A percentile compares a stretch with the other conserved stretches of the same genome.
These are phyloP conservation scores for Tephrocybe sp. DNA, from an alignment of 768 basidiomycete species.

Conservation along the genomic window DNA sequence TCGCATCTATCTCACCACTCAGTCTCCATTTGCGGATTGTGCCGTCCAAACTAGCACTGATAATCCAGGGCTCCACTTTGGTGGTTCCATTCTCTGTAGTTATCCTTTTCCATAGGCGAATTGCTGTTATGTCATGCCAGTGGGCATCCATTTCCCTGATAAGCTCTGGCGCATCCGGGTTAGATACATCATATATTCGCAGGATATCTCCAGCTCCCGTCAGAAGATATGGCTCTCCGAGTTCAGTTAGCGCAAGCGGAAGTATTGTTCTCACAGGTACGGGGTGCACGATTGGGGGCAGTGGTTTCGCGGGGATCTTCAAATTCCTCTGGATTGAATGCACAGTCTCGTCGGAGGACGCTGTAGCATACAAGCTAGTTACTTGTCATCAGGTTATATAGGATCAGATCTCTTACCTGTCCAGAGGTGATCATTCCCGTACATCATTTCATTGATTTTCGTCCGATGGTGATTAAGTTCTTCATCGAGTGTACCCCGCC, in stretches of 20 bases:
- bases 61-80: conserved; percentile 73
- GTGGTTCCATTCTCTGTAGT: conserved; percentile 40
- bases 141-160: conserved; percentile 81
- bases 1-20: conserved; percentile 41
- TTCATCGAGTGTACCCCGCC: conserved; percentile 47
- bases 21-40: conserved; percentile 87
- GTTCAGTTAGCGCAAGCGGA: conserved; percentile 58
- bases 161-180: conserved; percentile 63
- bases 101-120: conserved; percentile 69
- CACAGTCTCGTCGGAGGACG: conserved; percentile 86
- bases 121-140: conserved; percentile 81
- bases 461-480: conserved; percentile 79
- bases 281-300: conserved; percentile 57
- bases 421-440: conserved; percentile 79
- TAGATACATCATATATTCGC: conserved; percentile 75
- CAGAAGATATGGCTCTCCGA: conserved; percentile 72
- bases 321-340: conserved; percentile 53
- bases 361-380: conserved; percentile 36
- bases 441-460: conserved; percentile 69
- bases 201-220: conserved; percentile 85
- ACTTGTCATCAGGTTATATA: neutral
- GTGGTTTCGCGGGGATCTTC: conserved; percentile 29
- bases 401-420: conserved; percentile 53
- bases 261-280: conserved; percentile 71
- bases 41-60: conserved; percentile 82